Base-by-base conservation (phyloP, 305 asterid genomes). In the Withania somnifera region DNA sequence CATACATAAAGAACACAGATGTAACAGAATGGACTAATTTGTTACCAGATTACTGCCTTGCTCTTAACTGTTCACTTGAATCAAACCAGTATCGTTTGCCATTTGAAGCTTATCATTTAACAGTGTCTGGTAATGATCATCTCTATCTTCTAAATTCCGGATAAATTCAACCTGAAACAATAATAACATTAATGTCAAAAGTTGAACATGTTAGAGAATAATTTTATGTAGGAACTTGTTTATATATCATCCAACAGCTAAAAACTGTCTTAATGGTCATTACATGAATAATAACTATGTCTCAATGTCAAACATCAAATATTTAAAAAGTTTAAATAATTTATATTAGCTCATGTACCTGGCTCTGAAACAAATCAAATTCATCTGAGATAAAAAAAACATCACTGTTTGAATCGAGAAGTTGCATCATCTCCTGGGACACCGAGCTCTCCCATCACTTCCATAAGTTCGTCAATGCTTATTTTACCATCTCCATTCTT, bases 401-500 rank as follows among this genome's bases (percentile, higher is more conserved):
- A 84, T 95, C 99, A 84, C 87, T 90, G 64, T 95, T 95, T 40
- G 97, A 86, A 89, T 95, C 99, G 42, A 95, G 94, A 78, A 95
- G 90, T 80, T 87, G 89, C 99, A 95, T 95, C 98, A 95, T 95
- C 91, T 75, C 95, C 97, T 83, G 88, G 87, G 80, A 97, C 99
- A 82, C 99, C 97, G 7, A 95, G 92, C 87, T 95, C 98, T 83
- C 91, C 97, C 98, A 95, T 95, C 66, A 95, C 94, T 86, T 95
- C 97, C 94, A 89, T 95, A 86, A 95, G 99, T 82, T 95, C 99
- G 82, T 92, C 97, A 28, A 95, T 92, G 88, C 98, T 91, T 89
- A 92, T 91, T 85, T 89, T 95, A 67, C 98, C 99, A 83, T 95
- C 99, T 87, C 95, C 98, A 76, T 93, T 93, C 91, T 95, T 95